These are phyloP conservation scores for Cladosporium velox DNA, from an alignment of 2,329 filamentous ascomycete genomes.

Conservation along the genomic window DNA sequence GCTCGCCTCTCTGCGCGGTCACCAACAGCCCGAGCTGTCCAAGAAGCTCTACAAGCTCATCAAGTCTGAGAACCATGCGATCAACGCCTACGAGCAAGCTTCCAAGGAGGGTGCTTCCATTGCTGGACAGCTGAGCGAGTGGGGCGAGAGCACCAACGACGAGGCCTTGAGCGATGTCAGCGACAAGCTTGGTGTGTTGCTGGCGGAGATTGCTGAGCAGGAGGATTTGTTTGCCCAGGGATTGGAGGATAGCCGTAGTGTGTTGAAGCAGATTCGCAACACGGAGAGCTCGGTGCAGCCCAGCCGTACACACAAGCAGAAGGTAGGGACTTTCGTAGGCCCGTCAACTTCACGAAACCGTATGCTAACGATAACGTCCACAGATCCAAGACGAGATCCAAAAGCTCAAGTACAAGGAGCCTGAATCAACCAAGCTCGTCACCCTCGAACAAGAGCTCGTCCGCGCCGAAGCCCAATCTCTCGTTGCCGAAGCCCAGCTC, in stretches of 20 bases:
- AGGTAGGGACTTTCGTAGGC: slow-evolving; percentile 45
- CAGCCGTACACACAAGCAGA: slow-evolving; percentile 79
- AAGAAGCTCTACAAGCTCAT: slow-evolving; percentile 88
- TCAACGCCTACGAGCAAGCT: slow-evolving; percentile 80
- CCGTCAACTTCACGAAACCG: background rate
- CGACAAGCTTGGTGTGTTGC: slow-evolving; percentile 91
- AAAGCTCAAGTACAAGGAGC: slow-evolving; percentile 88
- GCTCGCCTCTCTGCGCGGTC: slow-evolving; percentile 81
- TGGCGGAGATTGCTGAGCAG: slow-evolving; percentile 91
- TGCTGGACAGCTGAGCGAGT: slow-evolving; percentile 89
- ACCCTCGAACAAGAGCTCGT: slow-evolving; percentile 95
- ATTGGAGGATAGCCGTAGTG: slow-evolving; percentile 77
- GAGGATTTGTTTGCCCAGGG: slow-evolving; percentile 86
- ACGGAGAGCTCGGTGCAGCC: slow-evolving; percentile 95
- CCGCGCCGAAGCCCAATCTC: slow-evolving; percentile 88
- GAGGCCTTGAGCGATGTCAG: slow-evolving; percentile 85
- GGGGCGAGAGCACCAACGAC: slow-evolving; percentile 90
- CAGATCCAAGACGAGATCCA: slow-evolving; percentile 86
- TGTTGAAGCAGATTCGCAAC: slow-evolving; percentile 91
- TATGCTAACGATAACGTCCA: background rate
- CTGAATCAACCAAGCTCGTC: slow-evolving; percentile 75
- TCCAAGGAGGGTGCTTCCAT: slow-evolving; percentile 82
- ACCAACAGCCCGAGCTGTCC: slow-evolving; percentile 82
- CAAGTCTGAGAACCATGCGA: slow-evolving; percentile 90
- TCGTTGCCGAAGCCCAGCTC: slow-evolving; percentile 95